Conservation (phyloP, 1,139 yeast genomes). For the Wickerhamiella pararugosa region DNA sequence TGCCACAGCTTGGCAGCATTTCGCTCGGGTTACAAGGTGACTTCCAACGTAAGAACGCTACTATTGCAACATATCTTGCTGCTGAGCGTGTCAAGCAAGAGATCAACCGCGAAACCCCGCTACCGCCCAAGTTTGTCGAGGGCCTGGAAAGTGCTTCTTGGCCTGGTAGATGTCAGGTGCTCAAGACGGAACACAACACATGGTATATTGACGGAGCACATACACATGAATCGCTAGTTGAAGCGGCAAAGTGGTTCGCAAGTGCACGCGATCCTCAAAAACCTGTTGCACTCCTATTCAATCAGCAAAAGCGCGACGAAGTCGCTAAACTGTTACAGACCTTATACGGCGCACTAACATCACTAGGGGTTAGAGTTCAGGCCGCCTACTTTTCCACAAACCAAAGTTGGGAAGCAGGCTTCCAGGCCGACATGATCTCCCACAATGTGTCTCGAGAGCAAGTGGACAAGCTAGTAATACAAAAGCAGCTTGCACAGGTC, state of each 20-base stretch:
- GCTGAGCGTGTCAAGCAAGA: constrained; percentile 38
- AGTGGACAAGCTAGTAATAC: constrained; percentile 70
- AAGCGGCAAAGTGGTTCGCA: constrained; percentile 68
- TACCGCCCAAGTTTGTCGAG: constrained; percentile 41
- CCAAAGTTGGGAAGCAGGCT: constrained; percentile 81
- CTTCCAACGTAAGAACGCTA: constrained; percentile 75
- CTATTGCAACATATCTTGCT: constrained; percentile 69
- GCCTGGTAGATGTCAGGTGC: constrained; percentile 90
- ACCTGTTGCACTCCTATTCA: constrained; percentile 45
- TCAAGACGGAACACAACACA: constrained; percentile 35
- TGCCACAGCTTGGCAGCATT: constrained; percentile 26
- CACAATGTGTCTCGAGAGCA: constrained; percentile 65
- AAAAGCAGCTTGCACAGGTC: constrained; percentile 49
- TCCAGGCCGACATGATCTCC: constrained; percentile 72
- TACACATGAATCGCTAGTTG: constrained; percentile 71
- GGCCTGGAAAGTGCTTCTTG: constrained; percentile 65
- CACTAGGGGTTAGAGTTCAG: constrained; percentile 34
- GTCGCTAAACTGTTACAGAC: constrained; percentile 47
- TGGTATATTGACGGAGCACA: constrained; percentile 97
- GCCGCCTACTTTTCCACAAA: constrained; percentile 80
- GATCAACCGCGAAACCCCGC: constrained; percentile 21
- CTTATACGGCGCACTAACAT: constrained; percentile 32
- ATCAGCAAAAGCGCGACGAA: constrained; percentile 79
- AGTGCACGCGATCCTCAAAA: constrained; percentile 21
- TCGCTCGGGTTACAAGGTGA: constrained; percentile 74